Percentiles rank a stretch among this genome's conserved stretches.
phyloP scores from a whole-genome alignment of 192 early-diverging fungal species.

The Rhizoclosmatium sp. region DNA sequence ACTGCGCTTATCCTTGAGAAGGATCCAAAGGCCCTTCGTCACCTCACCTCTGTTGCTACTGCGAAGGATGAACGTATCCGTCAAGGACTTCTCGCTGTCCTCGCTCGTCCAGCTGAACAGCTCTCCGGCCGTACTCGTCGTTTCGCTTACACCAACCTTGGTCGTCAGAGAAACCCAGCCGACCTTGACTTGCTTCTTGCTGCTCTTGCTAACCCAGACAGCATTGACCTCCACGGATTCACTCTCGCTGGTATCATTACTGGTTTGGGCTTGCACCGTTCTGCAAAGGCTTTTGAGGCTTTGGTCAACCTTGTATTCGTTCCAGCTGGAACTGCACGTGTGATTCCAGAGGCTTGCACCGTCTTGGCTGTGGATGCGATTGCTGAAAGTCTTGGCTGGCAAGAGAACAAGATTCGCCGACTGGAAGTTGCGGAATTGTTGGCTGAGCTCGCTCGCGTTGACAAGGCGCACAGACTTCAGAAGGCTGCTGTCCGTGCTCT shows the following conservation, averaged over 20 bases:
- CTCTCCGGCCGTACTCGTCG: constrained; percentile 8
- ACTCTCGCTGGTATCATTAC: constrained; percentile 45
- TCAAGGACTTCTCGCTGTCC: constrained; percentile 39
- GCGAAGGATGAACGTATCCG: constrained; percentile 48
- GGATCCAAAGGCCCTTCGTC: constrained; percentile 43
- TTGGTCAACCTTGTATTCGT: constrained; percentile 32
- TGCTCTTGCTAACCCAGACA: constrained; percentile 42
- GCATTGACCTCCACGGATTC: constrained; percentile 42
- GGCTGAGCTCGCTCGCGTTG: constrained; percentile 18
- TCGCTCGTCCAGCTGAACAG: constrained; percentile 16
- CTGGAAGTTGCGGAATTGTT: constrained; percentile 29
- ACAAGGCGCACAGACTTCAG: constrained; percentile 13
- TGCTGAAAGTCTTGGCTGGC: constrained; percentile 37
- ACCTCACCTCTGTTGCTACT: constrained; percentile 20
- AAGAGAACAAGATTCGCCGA: neutral
- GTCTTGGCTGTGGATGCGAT: constrained; percentile 37
- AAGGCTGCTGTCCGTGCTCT: constrained; percentile 26
- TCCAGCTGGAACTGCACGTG: constrained; percentile 14
- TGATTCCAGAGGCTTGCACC: constrained; percentile 31
- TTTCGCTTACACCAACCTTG: constrained; percentile 40
- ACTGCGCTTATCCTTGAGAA: constrained; percentile 49
- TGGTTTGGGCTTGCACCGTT: constrained; percentile 52
- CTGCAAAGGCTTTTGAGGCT: constrained; percentile 48
- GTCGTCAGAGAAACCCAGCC: constrained; percentile 52
- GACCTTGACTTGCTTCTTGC: constrained; percentile 50